These are phyloP conservation scores for Boletus rufocinnamomeus DNA, from an alignment of 768 basidiomycete species.

Conservation along the genomic window DNA sequence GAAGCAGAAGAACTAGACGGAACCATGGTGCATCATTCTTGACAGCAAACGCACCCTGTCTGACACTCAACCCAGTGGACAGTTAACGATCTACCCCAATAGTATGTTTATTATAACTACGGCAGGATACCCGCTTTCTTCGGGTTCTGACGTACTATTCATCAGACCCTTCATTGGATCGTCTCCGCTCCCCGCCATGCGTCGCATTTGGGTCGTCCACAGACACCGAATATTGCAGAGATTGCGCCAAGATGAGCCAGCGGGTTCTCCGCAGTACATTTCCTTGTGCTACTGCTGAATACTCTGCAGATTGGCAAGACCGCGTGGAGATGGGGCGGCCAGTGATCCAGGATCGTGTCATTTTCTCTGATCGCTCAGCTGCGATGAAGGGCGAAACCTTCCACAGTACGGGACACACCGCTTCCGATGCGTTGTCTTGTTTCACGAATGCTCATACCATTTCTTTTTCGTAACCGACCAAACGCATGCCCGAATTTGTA, in stretches of 20 bases:
- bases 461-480: conserved; percentile 24
- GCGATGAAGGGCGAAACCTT: conserved; percentile 74
- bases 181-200: conserved; percentile 70
- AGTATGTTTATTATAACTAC: conserved; percentile 46
- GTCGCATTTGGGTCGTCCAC: conserved; percentile 74
- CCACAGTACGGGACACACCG: conserved; percentile 70
- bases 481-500: conserved; percentile 27
- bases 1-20: conserved; percentile 72
- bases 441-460: background rate
- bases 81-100: conserved; percentile 85
- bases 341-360: conserved; percentile 83
- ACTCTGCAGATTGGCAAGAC: conserved; percentile 81
- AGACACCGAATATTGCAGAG: conserved; percentile 86
- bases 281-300: conserved; percentile 80
- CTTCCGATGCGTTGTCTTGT: conserved; percentile 51
- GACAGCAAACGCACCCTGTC: background rate
- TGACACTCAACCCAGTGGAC: conserved; percentile 53
- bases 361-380: conserved; percentile 85
- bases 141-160: conserved; percentile 86
- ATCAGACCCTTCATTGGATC: conserved; percentile 68
- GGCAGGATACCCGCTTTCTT: conserved; percentile 51
- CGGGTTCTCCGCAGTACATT: conserved; percentile 79
- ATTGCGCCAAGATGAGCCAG: conserved; percentile 91
- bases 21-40: conserved; percentile 52
- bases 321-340: conserved; percentile 67